phyloP scores from a whole-genome alignment of 2,329 filamentous ascomycete genomes.

The Periconia sp. region DNA sequence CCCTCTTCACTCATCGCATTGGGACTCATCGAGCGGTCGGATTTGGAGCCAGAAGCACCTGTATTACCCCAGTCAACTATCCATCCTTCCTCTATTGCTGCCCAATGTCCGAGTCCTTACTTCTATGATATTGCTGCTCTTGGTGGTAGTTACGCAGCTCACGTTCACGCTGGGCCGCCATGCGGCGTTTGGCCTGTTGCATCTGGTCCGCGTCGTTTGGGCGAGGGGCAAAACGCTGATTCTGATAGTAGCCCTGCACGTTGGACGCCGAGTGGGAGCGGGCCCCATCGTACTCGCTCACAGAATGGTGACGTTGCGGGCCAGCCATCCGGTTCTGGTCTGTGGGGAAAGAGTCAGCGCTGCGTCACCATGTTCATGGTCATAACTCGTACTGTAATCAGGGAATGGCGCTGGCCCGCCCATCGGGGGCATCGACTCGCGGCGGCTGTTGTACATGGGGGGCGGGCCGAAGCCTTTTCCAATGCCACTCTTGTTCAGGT shows the following conservation, averaged over 20 bases:
- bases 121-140: slow-evolving; percentile 99
- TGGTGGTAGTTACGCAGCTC: slow-evolving; percentile 99
- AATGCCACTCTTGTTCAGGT: slow-evolving; percentile 85
- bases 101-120: slow-evolving; percentile 83
- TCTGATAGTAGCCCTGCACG: slow-evolving; percentile 90
- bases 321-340: slow-evolving; percentile 70
- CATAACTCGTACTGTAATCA: slow-evolving; percentile 57
- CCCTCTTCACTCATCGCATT: slow-evolving; percentile 91
- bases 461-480: slow-evolving; percentile 70
- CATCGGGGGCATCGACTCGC: slow-evolving; percentile 75
- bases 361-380: slow-evolving; percentile 4
- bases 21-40: slow-evolving; percentile 82
- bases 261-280: slow-evolving; percentile 75
- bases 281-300: slow-evolving; percentile 79
- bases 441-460: slow-evolving; percentile 62
- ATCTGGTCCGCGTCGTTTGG: slow-evolving; percentile 95
- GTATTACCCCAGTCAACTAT: slow-evolving; percentile 62
- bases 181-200: slow-evolving; percentile 98
- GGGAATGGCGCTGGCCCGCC: slow-evolving; percentile 59
- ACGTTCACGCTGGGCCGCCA: slow-evolving; percentile 98
- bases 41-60: slow-evolving; percentile 75
- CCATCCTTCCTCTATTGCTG: slow-evolving; percentile 53
- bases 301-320: slow-evolving; percentile 76
- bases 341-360: slow-evolving; percentile 40
- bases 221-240: slow-evolving; percentile 85